A percentile compares a stretch with the other conserved stretches of the same genome.
Evolutionary conservation across 495 filamentous ascomycete species (phyloP).

Genomic region (Elaphomyces granulatus): DNA sequence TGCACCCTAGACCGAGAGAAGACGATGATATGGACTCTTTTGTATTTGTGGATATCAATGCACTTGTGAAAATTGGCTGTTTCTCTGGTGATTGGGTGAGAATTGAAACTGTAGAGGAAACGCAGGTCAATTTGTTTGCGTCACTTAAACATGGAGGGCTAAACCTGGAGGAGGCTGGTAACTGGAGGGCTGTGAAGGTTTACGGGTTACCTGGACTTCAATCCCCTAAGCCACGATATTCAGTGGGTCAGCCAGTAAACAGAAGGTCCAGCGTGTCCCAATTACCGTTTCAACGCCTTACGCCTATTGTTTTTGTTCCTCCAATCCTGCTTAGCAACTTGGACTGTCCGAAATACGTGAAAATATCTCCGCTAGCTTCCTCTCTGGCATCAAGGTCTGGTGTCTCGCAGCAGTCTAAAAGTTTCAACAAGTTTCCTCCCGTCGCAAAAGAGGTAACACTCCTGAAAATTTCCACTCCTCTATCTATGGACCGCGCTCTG

Average conservation of each 20-base stretch:
- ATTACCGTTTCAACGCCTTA: constrained; percentile 22
- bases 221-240: constrained; percentile 35
- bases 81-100: constrained; percentile 98
- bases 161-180: constrained; percentile 29
- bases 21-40: constrained; percentile 83
- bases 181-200: constrained; percentile 69
- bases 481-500: constrained; percentile 69
- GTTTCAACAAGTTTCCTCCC: constrained; percentile 50
- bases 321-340: constrained; percentile 79
- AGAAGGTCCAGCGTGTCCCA: constrained; percentile 41
- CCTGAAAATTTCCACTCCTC: constrained; percentile 76
- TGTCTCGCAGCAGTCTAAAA: constrained; percentile 30
- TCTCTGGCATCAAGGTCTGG: constrained; percentile 23
- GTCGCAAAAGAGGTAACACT: constrained; percentile 82
- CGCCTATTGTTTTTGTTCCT: constrained; percentile 60
- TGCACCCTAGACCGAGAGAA: constrained; percentile 67
- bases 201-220: constrained; percentile 68
- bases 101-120: constrained; percentile 57
- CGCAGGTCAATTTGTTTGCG: constrained; percentile 40
- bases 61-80: constrained; percentile 75
- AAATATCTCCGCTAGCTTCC: constrained; percentile 44
- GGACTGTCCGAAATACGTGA: constrained; percentile 56
- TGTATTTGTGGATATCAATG: constrained; percentile 74
- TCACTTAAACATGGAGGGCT: constrained; percentile 34
- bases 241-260: constrained; percentile 30